Evolutionary conservation across 345 rosid species (phyloP), one percentile per base, ranked within the genome.

Genomic region (Arabis hirsuta): DNA sequence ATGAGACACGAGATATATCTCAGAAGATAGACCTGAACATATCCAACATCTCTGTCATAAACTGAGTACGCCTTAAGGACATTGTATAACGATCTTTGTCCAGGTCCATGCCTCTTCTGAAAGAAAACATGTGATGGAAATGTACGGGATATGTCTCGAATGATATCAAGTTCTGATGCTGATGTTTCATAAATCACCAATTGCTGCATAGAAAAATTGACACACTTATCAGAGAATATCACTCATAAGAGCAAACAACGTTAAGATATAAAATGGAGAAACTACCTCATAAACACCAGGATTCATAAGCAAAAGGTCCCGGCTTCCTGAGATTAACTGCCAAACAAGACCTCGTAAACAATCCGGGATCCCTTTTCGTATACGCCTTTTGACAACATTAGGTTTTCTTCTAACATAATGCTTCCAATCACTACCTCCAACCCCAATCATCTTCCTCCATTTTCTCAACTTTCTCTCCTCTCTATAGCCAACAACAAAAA

Each of bases 401-500:
- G 96, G 93, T 79, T 88, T 95, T 69, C 93, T 88, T 79, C 92
- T 77, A 47, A 81, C 90, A 76, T 89, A 95, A 73, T 87, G 96
- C 84, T 95, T 95, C 97, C 99, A 95, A 64, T 95, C 99, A 78
- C 97, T 95, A 36, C 97, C 99, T 56, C 97, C 96, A 61, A 82
- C 90, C 24, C 99, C 99, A 77, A 95, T 91, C 97, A 91, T 95
- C 84, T 90, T 95, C 87, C 99, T 89, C 97, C 99, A 95, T 81
- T 90, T 91, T 62, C 90, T 83, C 62, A 89, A 76, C 59, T 81
- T 90, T 82, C 96, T 88, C 81, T 87, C 91, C 65, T 95, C 96
- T 81, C 99, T 94, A 72, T 67, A 55, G 6, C 34, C 42, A 72
- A 20, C 58, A 70, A 54, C 71, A 76, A 57, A 29, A 56, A 62